Conservation (phyloP, 306 rosid genomes). For the Coriaria nepalensis region DNA sequence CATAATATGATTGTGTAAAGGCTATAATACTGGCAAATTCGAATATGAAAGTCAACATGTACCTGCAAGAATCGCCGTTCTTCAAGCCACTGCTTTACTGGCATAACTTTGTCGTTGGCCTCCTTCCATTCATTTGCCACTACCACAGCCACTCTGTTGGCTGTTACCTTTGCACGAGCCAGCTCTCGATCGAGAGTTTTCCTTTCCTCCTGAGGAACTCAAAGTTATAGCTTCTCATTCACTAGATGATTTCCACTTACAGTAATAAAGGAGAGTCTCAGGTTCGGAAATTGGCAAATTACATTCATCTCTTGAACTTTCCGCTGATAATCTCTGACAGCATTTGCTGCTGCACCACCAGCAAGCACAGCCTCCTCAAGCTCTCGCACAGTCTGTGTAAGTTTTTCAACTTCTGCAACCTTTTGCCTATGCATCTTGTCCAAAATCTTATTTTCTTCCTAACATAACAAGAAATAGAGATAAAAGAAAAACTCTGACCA, state of each 20-base stretch:
- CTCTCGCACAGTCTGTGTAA: conserved; percentile 96
- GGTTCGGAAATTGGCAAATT: conserved; percentile 18
- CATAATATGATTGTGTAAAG: too few relatives aligned
- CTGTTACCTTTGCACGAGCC: conserved; percentile 97
- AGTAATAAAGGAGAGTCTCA: conserved; percentile 13
- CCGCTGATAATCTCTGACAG: conserved; percentile 98
- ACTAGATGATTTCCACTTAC: conserved; percentile 12
- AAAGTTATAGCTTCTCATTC: conserved; percentile 16
- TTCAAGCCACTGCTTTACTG: conserved; percentile 99
- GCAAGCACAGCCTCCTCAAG: conserved; percentile 99
- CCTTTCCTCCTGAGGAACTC: conserved; percentile 68
- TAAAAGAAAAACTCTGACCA: conserved; percentile 6
- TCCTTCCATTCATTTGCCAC: conserved; percentile 99
- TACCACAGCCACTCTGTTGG: conserved; percentile 92
- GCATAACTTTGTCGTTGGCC: conserved; percentile 97
- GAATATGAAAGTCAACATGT: conserved; percentile 3
- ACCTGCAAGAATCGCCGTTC: conserved; percentile 91
- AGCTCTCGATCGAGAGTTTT: conserved; percentile 95
- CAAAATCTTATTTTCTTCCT: conserved; percentile 98
- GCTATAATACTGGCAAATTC: not conserved
- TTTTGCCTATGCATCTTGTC: conserved; percentile 96
- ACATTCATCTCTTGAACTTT: conserved; percentile 99
- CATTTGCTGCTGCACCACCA: conserved; percentile 99
- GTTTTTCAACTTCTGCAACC: conserved; percentile 99
- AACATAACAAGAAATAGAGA: conserved; percentile 17